Evolutionary conservation across 768 basidiomycete genomes (phyloP), one percentile per base, ranked within the genome.

Genomic region (Pleurotus ostreatus): DNA sequence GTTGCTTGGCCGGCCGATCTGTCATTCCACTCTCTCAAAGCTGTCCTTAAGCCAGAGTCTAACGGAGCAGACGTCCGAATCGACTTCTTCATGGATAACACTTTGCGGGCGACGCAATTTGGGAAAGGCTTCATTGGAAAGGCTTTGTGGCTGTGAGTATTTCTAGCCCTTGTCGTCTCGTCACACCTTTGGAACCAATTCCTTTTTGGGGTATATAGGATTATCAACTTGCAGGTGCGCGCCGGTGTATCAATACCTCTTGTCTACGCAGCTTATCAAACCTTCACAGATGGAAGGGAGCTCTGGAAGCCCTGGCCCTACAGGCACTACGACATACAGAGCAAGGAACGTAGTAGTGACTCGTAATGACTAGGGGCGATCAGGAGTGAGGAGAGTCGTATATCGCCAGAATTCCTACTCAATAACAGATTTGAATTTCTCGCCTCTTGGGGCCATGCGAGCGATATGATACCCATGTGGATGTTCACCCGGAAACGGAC

Each of bases 281-380:
- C 37, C 30, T 39, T 20, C 41, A 34, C 49, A 77, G 74, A 78
- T 78, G 76, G 76, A 78, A 61, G 76, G 75, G 3, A 77, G 76
- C 55, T 70, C 76, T 5, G 76, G 76, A 7, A 70, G 72, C 46
- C 75, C 76, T 23, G 76, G 76, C 9, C 76, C 76, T 0, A 65
- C 63, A 1, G 73, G 73, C 12, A 73, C 71, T 15, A 75, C 76
- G 2, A 74, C 70, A 1, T 78, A 75, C 61, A 72, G 74, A 58
- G 65, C 68, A 56, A 72, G 75, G n/a, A 76, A 78, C 49, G 60
- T 78, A 11, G 53, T 69, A 43, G 65, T 76, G 13, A 77, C 73
- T 7, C 62, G 71, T 49, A 70, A 68, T 34, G 72, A 72, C 37
- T 65, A 49, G 48, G 30, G 30, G 8, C 8, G 3, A 34, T 2